phyloP scores from a whole-genome alignment of 23 red algal genomes.

The Agarophyton chilense region DNA sequence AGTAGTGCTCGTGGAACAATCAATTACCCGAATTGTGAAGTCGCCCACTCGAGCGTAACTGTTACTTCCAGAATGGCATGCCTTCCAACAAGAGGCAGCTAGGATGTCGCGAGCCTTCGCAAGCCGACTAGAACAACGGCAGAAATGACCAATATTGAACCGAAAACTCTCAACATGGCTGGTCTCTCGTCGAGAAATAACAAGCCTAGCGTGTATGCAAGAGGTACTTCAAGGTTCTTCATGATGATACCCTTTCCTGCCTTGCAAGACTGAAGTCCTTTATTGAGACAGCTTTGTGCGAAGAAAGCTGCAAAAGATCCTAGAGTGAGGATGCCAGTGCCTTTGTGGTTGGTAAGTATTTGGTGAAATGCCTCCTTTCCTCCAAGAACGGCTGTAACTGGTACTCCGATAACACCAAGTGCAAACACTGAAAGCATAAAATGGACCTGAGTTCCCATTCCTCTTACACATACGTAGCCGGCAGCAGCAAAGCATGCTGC shows the following conservation, averaged over 20 bases:
- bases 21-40: too few species aligned
- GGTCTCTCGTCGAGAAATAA: constrained; percentile 43
- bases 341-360: neutral
- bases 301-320: constrained; percentile 37
- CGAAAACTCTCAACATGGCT: neutral
- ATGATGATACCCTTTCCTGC: constrained; percentile 31
- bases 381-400: constrained; percentile 22
- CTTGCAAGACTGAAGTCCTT: constrained; percentile 28
- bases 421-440: constrained; percentile 55
- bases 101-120: neutral
- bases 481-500: constrained; percentile 6
- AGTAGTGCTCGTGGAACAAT: too few species aligned
- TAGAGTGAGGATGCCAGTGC: neutral
- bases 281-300: constrained; percentile 47
- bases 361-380: neutral
- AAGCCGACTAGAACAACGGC: neutral
- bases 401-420: neutral
- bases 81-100: too few species aligned
- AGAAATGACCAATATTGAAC: neutral
- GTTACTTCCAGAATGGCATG: too few species aligned
- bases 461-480: constrained; percentile 22
- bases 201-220: constrained; percentile 23
- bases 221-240: constrained; percentile 56
- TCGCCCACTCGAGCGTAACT: too few species aligned
- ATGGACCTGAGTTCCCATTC: constrained; percentile 18